Conservation (phyloP, 768 basidiomycete genomes). For the Boletus rubropictus region DNA sequence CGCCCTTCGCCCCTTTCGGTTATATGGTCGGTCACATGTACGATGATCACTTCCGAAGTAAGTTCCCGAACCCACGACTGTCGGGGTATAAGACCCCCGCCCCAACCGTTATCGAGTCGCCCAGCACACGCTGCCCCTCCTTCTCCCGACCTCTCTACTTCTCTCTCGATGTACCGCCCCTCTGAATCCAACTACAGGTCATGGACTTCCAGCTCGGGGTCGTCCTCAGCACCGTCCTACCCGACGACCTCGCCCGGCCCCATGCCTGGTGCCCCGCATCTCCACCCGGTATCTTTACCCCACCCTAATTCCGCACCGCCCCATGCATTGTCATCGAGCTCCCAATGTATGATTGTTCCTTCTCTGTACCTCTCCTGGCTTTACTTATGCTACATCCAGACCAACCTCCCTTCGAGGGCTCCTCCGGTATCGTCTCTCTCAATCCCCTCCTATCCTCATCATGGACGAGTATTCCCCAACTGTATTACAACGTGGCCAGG, state of each 20-base stretch:
- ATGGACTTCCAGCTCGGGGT: conserved; percentile 16
- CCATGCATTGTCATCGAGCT: conserved; percentile 13
- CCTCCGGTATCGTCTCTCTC: conserved; percentile 19
- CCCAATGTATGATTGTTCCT: conserved; percentile 15
- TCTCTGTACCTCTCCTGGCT: background rate
- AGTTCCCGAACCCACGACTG: conserved; percentile 16
- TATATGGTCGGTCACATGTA: conserved; percentile 13
- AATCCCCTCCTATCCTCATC: conserved; percentile 22
- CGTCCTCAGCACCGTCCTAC: conserved; percentile 5
- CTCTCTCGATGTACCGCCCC: conserved; percentile 19
- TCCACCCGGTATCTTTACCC: conserved; percentile 27
- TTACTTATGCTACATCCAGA: conserved; percentile 13
- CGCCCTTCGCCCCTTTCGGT: conserved; percentile 17
- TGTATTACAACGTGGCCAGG: conserved; percentile 24
- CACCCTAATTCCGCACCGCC: conserved; percentile 26
- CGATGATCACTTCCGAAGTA: conserved; percentile 6
- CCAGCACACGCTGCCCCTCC: conserved; percentile 9
- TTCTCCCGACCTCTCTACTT: background rate
- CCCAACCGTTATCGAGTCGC: conserved; percentile 14
- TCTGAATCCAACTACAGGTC: conserved; percentile 18
- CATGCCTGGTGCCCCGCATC: conserved; percentile 23
- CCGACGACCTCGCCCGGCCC: conserved; percentile 17
- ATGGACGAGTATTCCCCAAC: conserved; percentile 9
- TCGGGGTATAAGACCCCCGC: conserved; percentile 27
- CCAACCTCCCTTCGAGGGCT: conserved; percentile 1